These are phyloP conservation scores for Fragilariopsis cylindrus DNA, from an alignment of 108 stramenopile species.

Conservation along the genomic window DNA sequence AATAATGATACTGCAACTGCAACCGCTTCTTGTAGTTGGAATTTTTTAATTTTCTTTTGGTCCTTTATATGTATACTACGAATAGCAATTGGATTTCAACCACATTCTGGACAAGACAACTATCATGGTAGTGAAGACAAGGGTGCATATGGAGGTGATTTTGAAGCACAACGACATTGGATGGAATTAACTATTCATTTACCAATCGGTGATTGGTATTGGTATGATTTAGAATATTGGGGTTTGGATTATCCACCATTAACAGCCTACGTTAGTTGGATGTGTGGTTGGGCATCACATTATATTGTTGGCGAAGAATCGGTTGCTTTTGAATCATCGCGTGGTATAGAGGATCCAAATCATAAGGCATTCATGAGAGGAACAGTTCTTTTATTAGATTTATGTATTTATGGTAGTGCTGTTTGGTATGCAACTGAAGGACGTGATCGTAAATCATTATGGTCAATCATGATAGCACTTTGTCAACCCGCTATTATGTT, in stretches of 20 bases:
- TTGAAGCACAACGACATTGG: conserved; percentile 97
- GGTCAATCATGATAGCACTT: conserved; percentile 45
- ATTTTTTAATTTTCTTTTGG: conserved; percentile 12
- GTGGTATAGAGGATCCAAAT: conserved; percentile 79
- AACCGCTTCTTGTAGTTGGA: neutral
- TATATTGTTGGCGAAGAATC: conserved; percentile 51
- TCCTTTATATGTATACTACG: conserved; percentile 45
- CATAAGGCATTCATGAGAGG: conserved; percentile 86
- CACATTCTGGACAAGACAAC: conserved; percentile 83
- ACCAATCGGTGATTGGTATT: conserved; percentile 89
- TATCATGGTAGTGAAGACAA: conserved; percentile 54
- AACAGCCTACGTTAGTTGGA: conserved; percentile 82
- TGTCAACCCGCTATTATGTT: conserved; percentile 80
- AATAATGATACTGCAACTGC: too few species aligned
- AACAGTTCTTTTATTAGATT: conserved; percentile 70
- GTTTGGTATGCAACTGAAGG: conserved; percentile 39
- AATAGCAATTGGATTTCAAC: conserved; percentile 62
- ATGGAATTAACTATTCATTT: conserved; percentile 91
- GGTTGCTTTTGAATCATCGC: conserved; percentile 65
- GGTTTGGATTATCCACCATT: conserved; percentile 96
- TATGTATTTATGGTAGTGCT: conserved; percentile 57
- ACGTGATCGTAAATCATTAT: conserved; percentile 14
- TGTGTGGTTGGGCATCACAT: conserved; percentile 64
- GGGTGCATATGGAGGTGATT: conserved; percentile 89
- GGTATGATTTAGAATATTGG: conserved; percentile 90